Conservation (phyloP, 2,329 filamentous ascomycete species). For the Xylariaceae sp. region DNA sequence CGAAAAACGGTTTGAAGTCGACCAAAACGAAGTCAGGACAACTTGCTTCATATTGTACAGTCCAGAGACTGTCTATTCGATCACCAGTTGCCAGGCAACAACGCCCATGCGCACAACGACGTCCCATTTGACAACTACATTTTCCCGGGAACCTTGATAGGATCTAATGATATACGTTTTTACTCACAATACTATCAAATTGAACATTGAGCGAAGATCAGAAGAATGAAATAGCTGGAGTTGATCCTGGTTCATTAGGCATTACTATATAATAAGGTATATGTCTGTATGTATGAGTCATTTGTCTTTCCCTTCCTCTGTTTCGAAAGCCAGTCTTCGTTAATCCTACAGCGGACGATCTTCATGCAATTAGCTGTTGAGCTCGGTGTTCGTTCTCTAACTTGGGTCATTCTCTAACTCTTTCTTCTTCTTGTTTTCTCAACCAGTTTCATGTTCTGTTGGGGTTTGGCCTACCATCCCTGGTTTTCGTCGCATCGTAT, state of each 20-base stretch:
- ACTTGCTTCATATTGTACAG: constrained; percentile 7
- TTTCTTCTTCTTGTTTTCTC: too few relatives aligned
- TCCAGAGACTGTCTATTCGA: too few relatives aligned
- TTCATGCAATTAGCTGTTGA: background rate
- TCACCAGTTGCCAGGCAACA: too few relatives aligned
- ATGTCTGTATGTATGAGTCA: background rate
- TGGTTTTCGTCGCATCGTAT: too few relatives aligned
- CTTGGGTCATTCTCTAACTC: background rate
- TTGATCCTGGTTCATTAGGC: background rate
- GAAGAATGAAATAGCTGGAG: background rate
- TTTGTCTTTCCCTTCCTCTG: background rate
- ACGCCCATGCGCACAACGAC: too few relatives aligned
- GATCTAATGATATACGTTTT: constrained; percentile 5
- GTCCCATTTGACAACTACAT: background rate
- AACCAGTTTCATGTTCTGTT: too few relatives aligned
- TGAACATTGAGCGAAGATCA: too few relatives aligned
- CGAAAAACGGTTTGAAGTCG: background rate
- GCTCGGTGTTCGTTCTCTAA: background rate
- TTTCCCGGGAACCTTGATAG: background rate
- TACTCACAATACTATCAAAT: background rate
- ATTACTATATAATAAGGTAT: background rate
- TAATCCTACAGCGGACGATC: background rate
- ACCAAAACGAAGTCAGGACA: background rate
- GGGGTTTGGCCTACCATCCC: too few relatives aligned
- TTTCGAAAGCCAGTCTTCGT: background rate